Percentiles rank a stretch among this genome's conserved stretches.
These are phyloP conservation scores for Leucocoprinus birnbaumii DNA, from an alignment of 768 basidiomycete species.

Conservation along the genomic window DNA sequence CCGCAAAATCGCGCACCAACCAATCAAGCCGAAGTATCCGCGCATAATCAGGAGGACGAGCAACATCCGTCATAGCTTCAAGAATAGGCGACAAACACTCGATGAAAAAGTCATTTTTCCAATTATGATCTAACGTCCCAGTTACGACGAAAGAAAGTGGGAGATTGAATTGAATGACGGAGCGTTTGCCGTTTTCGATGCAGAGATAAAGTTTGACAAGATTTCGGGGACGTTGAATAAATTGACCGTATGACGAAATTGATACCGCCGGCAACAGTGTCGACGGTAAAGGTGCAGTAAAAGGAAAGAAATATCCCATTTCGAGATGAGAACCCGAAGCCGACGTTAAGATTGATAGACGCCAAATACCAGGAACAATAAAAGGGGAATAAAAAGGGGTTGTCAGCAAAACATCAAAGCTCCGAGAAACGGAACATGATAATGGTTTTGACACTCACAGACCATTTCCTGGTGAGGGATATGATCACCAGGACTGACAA, in stretches of 20 bases:
- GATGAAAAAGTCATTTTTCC: slow-evolving; percentile 67
- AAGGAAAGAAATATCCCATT: background rate
- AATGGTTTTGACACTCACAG: slow-evolving; percentile 33
- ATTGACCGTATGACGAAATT: background rate
- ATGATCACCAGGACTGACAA: slow-evolving; percentile 41
- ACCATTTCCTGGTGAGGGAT: slow-evolving; percentile 48
- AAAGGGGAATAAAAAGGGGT: too few species aligned
- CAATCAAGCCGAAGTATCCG: slow-evolving; percentile 52
- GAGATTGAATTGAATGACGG: background rate
- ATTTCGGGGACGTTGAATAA: background rate
- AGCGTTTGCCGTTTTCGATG: background rate
- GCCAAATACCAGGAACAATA: background rate
- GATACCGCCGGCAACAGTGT: background rate
- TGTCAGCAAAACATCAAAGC: background rate
- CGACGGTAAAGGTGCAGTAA: background rate
- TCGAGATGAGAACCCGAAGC: background rate
- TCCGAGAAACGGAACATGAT: background rate
- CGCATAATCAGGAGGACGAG: slow-evolving; percentile 48
- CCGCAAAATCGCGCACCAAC: slow-evolving; percentile 49
- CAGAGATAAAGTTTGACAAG: background rate
- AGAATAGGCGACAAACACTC: slow-evolving; percentile 62
- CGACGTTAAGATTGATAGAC: background rate
- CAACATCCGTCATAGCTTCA: slow-evolving; percentile 47
- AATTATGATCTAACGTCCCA: slow-evolving; percentile 55
- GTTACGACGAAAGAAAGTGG: background rate